phyloP scores from a whole-genome alignment of 345 rosid species.

The Bretschneidera sinensis region DNA sequence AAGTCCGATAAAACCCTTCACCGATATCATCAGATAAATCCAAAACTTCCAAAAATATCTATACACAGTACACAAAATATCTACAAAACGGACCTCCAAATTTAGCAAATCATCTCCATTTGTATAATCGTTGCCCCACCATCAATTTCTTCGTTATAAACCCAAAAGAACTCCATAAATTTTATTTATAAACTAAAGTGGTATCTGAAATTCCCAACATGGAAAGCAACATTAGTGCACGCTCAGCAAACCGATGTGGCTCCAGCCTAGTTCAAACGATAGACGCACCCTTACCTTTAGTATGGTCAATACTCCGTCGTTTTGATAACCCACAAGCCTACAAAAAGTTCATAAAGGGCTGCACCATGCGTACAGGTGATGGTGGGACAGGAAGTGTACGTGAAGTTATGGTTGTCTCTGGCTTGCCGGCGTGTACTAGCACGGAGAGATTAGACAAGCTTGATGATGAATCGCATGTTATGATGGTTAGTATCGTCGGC shows the following conservation, averaged over 20 bases:
- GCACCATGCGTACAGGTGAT: slow-evolving; percentile 39
- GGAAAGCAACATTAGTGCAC: too few relatives aligned
- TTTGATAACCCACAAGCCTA: slow-evolving; percentile 65
- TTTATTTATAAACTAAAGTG: too few relatives aligned
- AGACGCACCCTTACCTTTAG: slow-evolving; percentile 47
- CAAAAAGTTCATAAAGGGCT: slow-evolving; percentile 58
- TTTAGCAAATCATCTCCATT: too few relatives aligned
- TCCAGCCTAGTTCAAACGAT: slow-evolving; percentile 45
- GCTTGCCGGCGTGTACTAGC: slow-evolving; percentile 52
- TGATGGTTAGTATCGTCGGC: slow-evolving; percentile 52
- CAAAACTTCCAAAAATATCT: too few relatives aligned
- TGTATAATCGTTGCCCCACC: too few relatives aligned
- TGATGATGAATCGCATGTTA: slow-evolving; percentile 51
- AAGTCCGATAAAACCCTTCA: too few relatives aligned
- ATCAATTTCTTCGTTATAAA: too few relatives aligned
- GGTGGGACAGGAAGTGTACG: slow-evolving; percentile 48
- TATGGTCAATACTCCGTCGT: slow-evolving; percentile 67
- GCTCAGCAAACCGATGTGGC: slow-evolving; percentile 49
- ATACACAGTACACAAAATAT: too few relatives aligned
- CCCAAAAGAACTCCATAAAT: too few relatives aligned
- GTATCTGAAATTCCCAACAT: too few relatives aligned
- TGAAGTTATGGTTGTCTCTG: slow-evolving; percentile 49
- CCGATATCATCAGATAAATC: too few relatives aligned
- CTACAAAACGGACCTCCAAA: too few relatives aligned
- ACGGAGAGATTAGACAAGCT: slow-evolving; percentile 55